Evolutionary conservation across 306 rosid genomes (phyloP).

Genomic region (Inga leiocalycina): DNA sequence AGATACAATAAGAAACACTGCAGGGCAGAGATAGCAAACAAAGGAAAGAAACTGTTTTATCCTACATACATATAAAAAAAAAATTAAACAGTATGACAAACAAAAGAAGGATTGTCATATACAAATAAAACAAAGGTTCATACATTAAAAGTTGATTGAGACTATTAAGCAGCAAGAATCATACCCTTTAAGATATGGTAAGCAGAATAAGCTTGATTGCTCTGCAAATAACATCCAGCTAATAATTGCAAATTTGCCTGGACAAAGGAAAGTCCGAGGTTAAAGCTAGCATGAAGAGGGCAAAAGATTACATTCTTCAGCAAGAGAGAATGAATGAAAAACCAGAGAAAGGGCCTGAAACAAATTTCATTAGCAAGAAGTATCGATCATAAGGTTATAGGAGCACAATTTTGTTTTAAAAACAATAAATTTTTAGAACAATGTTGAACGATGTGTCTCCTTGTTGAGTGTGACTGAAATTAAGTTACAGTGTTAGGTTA

Average conservation of each 20-base stretch:
- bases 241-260: constrained; percentile 89
- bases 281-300: constrained; percentile 16
- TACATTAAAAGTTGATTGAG: constrained; percentile 2
- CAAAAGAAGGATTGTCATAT: not conserved
- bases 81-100: constrained; percentile 10
- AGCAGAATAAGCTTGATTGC: constrained; percentile 82
- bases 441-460: not conserved
- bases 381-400: constrained; percentile 3
- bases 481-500: not conserved
- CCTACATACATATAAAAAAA: not conserved
- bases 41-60: not conserved
- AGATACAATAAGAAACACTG: constrained; percentile 38
- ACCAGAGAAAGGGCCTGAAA: constrained; percentile 14
- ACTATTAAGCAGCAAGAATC: constrained; percentile 25
- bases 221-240: constrained; percentile 88
- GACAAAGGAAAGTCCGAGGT: constrained; percentile 22
- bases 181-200: constrained; percentile 94
- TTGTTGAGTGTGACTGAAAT: not conserved
- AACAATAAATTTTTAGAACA: not conserved
- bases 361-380: constrained; percentile 35
- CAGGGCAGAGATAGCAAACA: constrained; percentile 14
- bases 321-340: not conserved
- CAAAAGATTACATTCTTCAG: constrained; percentile 19
- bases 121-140: constrained; percentile 7
- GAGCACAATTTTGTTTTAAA: not conserved